Conservation (phyloP, 2,329 filamentous ascomycete genomes). For the Pseudogymnoascus sp. region DNA sequence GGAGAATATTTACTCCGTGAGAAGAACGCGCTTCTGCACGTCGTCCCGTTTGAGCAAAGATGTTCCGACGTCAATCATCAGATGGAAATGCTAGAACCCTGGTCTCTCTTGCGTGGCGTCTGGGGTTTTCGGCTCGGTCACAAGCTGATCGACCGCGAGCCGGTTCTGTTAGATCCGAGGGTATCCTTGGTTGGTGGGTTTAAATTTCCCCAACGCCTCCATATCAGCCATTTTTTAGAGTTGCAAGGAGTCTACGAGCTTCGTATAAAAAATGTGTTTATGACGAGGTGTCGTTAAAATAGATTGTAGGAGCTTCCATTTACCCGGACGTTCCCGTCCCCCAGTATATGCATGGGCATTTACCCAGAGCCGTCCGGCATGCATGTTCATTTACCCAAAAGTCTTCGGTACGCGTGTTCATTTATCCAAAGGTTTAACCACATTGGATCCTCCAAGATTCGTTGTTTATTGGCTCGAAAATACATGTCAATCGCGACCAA, state of each 20-base stretch:
- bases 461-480: background rate
- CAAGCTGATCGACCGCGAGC: background rate
- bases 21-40: background rate
- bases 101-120: background rate
- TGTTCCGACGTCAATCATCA: background rate
- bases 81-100: background rate
- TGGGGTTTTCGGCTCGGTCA: background rate
- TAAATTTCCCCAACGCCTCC: slow-evolving; percentile 1
- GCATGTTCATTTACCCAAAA: background rate
- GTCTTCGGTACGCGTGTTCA: background rate
- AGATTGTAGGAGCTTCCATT: background rate
- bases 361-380: background rate
- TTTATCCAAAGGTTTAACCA: background rate
- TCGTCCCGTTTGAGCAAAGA: background rate
- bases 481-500: background rate
- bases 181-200: slow-evolving; percentile 4
- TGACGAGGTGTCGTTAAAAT: background rate
- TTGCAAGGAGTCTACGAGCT: background rate
- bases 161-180: background rate
- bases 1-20: slow-evolving; percentile 7
- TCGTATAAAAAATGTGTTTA: background rate
- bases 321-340: background rate
- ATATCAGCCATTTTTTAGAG: background rate
- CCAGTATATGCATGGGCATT: no score
- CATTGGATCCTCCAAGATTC: background rate